Evolutionary conservation across 78 protist species (phyloP), one percentile per base, ranked within the genome.

Genomic region (Thecamonas trahens): DNA sequence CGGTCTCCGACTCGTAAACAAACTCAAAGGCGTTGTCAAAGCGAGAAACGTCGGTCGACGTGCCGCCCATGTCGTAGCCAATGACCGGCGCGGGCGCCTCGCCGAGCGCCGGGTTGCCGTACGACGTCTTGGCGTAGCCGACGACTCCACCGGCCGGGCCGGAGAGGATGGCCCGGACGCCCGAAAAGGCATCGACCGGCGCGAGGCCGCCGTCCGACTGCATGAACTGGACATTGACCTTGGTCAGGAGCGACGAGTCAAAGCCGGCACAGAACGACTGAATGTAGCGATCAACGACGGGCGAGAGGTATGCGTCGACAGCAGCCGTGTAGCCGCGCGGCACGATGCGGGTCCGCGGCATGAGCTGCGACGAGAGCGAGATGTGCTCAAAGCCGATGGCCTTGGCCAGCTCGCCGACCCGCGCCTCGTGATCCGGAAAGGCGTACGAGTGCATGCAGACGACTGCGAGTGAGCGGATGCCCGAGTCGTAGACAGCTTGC

Each of bases 41-140:
- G 40, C 90, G 69, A 24, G 57, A 58, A 8, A 92, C 96, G 65
- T 94, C 98, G 2, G 98, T 94, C 8, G 91, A 82, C 2, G 98
- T 94, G 32, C 98, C 98, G 37, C 98, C 98, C 96, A 94, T 94
- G 87, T 94, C 98, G 44, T 92, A 92, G 24, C 96, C 96, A 35
- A 93, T 86, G 42, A 89, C 87, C 18, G 92, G 90, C 35, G 38
- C 66, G 34, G 28, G n/a, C n/a, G n/a, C n/a, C n/a, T n/a, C 34
- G 34, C 60, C 34, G 34, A 3, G 34, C 60, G 32, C 3, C 18
- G 7, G n/a, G 22, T 34, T 18, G 32, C n/a, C 71, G 31, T 22
- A 80, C 0, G 97, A 71, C n/a, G 95, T 78, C 50, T 15, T 24
- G 9, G 84, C 61, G 52, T 88, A 93, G 38, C 98, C 98, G 22